Evolutionary conservation across 257 asterid species (phyloP).

Genomic region (Gardenia jasminoides): DNA sequence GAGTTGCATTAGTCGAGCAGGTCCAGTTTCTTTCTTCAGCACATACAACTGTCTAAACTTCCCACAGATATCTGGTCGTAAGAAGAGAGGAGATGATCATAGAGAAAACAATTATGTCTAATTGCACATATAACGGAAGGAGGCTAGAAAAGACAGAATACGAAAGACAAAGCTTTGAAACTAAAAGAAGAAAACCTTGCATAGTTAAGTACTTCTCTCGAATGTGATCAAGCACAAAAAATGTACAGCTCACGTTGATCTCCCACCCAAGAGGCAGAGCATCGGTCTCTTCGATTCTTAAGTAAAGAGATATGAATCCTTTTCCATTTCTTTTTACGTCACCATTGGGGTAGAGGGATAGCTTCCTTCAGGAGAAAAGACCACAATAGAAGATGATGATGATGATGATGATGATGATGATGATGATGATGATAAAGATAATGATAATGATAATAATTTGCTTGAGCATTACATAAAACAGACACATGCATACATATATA

Average conservation of each 20-base stretch:
- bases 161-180: neutral
- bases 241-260: neutral
- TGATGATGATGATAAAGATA: too few relatives aligned
- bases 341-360: conserved; percentile 15
- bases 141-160: neutral
- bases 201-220: conserved; percentile 14
- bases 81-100: neutral
- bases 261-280: conserved; percentile 20
- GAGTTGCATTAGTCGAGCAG: neutral
- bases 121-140: too few relatives aligned
- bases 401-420: too few relatives aligned
- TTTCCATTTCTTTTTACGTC: conserved; percentile 3
- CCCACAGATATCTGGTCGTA: neutral
- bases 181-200: conserved; percentile 1
- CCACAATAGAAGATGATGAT: too few relatives aligned
- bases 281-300: conserved; percentile 5
- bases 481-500: too few relatives aligned
- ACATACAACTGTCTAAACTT: neutral
- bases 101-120: too few relatives aligned
- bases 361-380: conserved; percentile 3
- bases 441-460: too few relatives aligned
- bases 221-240: conserved; percentile 8
- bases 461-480: too few relatives aligned
- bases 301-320: conserved; percentile 12
- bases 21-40: conserved; percentile 9